phyloP scores from a whole-genome alignment of 148 eudicot genomes.

The Diospyros lotus region DNA sequence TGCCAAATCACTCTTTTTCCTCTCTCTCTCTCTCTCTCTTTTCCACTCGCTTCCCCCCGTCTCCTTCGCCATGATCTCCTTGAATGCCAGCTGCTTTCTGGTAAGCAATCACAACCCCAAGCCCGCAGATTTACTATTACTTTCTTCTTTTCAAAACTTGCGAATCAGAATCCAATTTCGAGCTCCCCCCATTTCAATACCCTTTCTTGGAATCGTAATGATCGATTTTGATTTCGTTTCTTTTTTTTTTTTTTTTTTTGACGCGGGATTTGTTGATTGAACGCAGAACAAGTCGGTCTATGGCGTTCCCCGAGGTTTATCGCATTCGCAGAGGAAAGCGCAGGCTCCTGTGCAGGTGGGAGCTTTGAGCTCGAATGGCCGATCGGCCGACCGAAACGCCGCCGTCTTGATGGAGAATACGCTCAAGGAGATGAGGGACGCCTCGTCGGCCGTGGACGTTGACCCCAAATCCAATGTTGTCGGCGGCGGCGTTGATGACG shows the following conservation, averaged over 20 bases:
- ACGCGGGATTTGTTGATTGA: background rate
- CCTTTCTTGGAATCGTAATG: too few relatives aligned
- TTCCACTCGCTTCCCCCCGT: background rate
- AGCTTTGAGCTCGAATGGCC: conserved; percentile 49
- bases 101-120: conserved; percentile 26
- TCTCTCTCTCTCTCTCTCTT: too few relatives aligned
- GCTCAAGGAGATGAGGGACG: conserved; percentile 40
- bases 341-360: conserved; percentile 45
- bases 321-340: conserved; percentile 33
- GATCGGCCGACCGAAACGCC: conserved; percentile 52
- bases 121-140: conserved; percentile 20
- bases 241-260: background rate
- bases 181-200: background rate
- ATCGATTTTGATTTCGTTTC: background rate
- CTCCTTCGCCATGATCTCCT: conserved; percentile 53
- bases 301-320: conserved; percentile 44
- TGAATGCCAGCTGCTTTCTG: conserved; percentile 47
- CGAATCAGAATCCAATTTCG: conserved; percentile 14
- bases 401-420: conserved; percentile 51
- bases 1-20: too few relatives aligned
- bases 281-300: conserved; percentile 55
- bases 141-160: background rate
- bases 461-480: conserved; percentile 34
- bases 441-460: conserved; percentile 27
- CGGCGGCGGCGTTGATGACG: conserved; percentile 69